Base-by-base conservation (phyloP, 345 rosid species). In the thale cress (Arabidopsis thaliana) region DNA sequence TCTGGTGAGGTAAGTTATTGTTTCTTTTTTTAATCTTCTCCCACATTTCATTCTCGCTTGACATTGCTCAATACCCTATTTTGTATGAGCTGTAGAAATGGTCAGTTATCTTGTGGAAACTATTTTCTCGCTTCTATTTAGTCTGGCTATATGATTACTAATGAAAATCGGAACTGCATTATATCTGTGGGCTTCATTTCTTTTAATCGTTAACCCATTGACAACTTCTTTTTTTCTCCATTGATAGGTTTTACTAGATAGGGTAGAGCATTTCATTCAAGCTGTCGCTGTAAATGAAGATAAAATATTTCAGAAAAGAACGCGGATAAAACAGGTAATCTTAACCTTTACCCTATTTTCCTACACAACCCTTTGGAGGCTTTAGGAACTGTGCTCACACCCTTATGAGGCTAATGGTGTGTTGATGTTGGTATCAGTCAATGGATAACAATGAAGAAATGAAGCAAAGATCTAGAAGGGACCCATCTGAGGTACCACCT, bases 251-350 rank as follows among this genome's bases (percentile, higher is more conserved):
- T 66, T 80, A 72, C 81, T 96, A 68, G 90, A 91, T 69, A 89
- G 89, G 80, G 96, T 96, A 58, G 98, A 91, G 79, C 88, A 87
- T 83, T 93, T 91, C 77, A 83, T 96, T 73, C 96, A 91, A 78
- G 82, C 91, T 72, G 88, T 93, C 66, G 87, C 99, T 78, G 85
- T 84, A 48, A 59, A 86, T 72, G 99, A 96, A 85, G 98, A 85
- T 75, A 93, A 93, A 83, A 96, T 96, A 61, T 96, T 96, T 84
- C 97, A 96, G 85, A 96, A 93, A 78, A 92, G 99, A 74, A 62
- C 91, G 63, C 97, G 96, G 65, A 87, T 93, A 77, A 92, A 93
- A 75, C 91, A 88, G 97, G 98, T 87, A 45, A 33, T 59, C 11
- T 1, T 63, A 7, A 57, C 22, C 22, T 46, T 49, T 57, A 22